Conservation (phyloP, 2,329 filamentous ascomycete genomes). For the Alternaria dauci region DNA sequence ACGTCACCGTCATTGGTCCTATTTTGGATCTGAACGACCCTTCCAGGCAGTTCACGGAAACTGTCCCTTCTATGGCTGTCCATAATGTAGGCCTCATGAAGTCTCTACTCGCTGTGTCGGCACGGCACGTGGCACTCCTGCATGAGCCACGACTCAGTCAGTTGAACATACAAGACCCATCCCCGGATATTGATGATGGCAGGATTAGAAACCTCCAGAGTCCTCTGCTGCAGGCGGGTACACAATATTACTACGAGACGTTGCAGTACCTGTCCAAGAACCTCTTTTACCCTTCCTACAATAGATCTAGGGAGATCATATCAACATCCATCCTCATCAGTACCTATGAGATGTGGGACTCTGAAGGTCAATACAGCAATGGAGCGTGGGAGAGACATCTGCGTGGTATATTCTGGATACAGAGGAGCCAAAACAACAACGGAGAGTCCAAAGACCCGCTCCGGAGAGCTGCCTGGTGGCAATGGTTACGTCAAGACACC, state of each 20-base stretch:
- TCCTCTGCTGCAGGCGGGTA: conserved; percentile 49
- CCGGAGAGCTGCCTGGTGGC: conserved; percentile 69
- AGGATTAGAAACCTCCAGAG: conserved; percentile 29
- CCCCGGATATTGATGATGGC: conserved; percentile 16
- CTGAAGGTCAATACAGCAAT: conserved; percentile 52
- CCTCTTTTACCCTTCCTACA: conserved; percentile 66
- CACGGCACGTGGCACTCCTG: conserved; percentile 60
- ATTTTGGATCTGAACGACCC: conserved; percentile 58
- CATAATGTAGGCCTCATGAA: conserved; percentile 66
- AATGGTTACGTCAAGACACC: conserved; percentile 71
- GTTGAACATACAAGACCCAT: conserved; percentile 42
- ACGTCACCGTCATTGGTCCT: conserved; percentile 48
- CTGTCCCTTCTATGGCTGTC: conserved; percentile 51
- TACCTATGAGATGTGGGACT: conserved; percentile 73
- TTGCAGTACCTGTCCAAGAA: conserved; percentile 68
- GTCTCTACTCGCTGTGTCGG: conserved; percentile 64
- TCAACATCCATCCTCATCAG: conserved; percentile 68
- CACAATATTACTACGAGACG: conserved; percentile 69
- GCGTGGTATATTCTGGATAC: conserved; percentile 72
- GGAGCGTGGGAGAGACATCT: conserved; percentile 69
- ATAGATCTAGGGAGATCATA: conserved; percentile 65
- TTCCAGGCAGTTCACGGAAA: conserved; percentile 49
- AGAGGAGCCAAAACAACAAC: conserved; percentile 68
- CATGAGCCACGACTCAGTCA: conserved; percentile 31
- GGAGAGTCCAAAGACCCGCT: conserved; percentile 64